A percentile compares a stretch with the other conserved stretches of the same genome.
Evolutionary conservation across 257 asterid genomes (phyloP).

Genomic region (Apocynum venetum): DNA sequence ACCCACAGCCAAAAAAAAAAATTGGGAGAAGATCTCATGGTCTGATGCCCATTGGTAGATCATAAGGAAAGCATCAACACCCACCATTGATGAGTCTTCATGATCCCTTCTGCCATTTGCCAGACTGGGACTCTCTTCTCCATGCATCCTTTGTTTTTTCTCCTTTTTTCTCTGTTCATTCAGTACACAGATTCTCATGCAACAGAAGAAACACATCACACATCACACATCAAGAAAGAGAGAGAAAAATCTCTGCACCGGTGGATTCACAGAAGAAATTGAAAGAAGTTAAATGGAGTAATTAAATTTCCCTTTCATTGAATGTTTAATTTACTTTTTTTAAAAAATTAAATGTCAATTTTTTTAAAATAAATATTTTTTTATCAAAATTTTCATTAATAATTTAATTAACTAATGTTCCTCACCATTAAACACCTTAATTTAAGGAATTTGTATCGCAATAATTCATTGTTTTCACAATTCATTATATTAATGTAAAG

Average conservation of each 20-base stretch:
- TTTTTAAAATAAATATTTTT: too few relatives aligned
- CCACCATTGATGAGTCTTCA: background rate
- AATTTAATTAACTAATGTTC: too few relatives aligned
- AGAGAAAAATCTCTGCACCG: background rate
- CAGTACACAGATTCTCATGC: slow-evolving; percentile 6
- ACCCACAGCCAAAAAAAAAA: background rate
- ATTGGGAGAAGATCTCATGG: background rate
- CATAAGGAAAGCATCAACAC: background rate
- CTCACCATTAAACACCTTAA: too few relatives aligned
- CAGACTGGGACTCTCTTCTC: background rate
- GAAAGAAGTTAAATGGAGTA: background rate
- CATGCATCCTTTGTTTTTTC: background rate
- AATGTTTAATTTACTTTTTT: too few relatives aligned
- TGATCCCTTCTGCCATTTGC: background rate
- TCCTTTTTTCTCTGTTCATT: background rate
- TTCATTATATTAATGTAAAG: too few relatives aligned
- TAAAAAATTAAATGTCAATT: too few relatives aligned
- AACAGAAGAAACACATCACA: background rate
- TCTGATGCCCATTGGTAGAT: background rate
- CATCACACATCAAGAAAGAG: background rate
- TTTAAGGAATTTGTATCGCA: too few relatives aligned
- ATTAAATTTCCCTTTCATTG: too few relatives aligned
- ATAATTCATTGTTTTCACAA: too few relatives aligned
- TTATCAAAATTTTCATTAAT: too few relatives aligned
- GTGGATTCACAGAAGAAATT: background rate